Conservation (phyloP, 140 eudicot genomes). For the Bidens hawaiensis region DNA sequence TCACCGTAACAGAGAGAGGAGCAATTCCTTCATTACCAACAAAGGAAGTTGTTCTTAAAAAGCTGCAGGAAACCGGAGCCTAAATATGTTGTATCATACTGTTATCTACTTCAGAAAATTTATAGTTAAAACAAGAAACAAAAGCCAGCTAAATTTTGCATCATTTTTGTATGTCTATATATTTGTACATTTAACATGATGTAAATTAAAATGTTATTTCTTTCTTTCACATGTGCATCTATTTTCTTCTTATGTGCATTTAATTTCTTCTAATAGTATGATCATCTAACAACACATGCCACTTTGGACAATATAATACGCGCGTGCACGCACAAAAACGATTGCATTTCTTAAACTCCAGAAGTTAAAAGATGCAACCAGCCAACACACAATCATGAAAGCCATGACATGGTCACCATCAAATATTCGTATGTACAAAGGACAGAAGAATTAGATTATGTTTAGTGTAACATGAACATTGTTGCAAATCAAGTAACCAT, state of each 20-base stretch:
- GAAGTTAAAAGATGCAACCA: background rate
- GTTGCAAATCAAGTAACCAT: background rate
- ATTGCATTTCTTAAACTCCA: background rate
- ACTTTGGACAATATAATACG: background rate
- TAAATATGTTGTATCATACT: background rate
- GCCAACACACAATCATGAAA: background rate
- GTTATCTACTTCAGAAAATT: background rate
- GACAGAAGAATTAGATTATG: constrained; percentile 8
- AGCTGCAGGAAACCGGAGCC: constrained; percentile 22
- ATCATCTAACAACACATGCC: too few relatives aligned
- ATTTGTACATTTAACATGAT: constrained; percentile 14
- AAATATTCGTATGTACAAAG: background rate
- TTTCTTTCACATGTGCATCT: background rate
- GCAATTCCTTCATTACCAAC: too few relatives aligned
- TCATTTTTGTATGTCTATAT: constrained; percentile 1
- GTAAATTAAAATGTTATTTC: constrained; percentile 2
- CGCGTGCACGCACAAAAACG: background rate
- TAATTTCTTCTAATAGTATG: background rate
- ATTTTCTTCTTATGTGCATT: too few relatives aligned
- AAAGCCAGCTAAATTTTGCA: background rate
- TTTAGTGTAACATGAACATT: background rate
- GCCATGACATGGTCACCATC: background rate
- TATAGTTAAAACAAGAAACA: background rate
- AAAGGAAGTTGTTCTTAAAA: constrained; percentile 27
- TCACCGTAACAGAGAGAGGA: constrained; percentile 44